Conservation (phyloP, 73 alveolate species). For the Vitrella brassicaformis region DNA sequence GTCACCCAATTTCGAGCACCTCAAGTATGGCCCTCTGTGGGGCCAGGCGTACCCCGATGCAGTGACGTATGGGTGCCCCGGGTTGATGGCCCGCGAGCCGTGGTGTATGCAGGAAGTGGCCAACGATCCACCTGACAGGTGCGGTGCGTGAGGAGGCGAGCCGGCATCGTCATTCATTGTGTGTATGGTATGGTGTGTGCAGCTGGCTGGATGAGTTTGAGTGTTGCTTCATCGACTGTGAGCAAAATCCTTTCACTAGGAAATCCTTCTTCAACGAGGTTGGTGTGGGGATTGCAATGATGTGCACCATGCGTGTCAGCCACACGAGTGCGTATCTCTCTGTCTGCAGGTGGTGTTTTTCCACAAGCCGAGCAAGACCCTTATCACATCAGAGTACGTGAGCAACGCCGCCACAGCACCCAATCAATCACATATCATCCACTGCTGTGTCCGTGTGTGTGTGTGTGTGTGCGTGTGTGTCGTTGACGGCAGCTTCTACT, state of each 20-base stretch:
- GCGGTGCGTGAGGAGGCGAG: background rate
- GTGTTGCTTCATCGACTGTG: background rate
- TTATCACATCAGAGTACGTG: background rate
- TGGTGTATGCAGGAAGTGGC: too few relatives aligned
- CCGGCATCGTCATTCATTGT: background rate
- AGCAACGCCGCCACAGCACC: background rate
- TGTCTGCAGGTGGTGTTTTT: background rate
- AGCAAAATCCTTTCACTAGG: background rate
- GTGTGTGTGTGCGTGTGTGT: background rate
- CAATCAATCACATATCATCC: too few relatives aligned
- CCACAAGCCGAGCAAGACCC: background rate
- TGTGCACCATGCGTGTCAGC: too few relatives aligned
- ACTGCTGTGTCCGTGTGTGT: too few relatives aligned
- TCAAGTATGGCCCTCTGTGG: background rate
- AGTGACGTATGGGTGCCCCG: background rate
- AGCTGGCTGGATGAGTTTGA: background rate
- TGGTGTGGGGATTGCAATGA: too few relatives aligned
- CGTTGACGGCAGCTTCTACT: background rate
- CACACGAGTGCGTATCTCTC: too few relatives aligned
- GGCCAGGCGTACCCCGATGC: background rate
- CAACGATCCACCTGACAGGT: too few relatives aligned
- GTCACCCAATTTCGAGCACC: conserved; percentile 29
- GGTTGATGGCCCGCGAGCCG: background rate
- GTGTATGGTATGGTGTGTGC: too few relatives aligned
- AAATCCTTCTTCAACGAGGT: background rate